Conservation (phyloP, 2,329 filamentous ascomycete species). For the Fusarium anguioides region DNA sequence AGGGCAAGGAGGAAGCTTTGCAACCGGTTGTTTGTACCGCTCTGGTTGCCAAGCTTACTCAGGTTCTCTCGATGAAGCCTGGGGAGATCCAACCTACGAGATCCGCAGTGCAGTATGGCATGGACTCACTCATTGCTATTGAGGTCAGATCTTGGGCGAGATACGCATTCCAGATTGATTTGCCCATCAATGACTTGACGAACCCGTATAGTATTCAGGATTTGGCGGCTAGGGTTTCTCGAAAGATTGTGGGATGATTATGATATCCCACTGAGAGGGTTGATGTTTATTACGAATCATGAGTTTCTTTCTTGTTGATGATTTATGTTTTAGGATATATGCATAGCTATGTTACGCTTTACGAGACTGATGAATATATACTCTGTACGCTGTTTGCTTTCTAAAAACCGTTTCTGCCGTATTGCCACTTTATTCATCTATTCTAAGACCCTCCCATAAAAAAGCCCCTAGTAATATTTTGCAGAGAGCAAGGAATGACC, state of each 20-base stretch:
- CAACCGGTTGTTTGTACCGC: conserved; percentile 37
- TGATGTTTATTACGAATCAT: not conserved
- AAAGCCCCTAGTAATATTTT: not conserved
- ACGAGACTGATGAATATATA: not conserved
- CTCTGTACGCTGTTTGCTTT: not conserved
- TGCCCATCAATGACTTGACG: conserved; percentile 41
- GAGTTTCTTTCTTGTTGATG: not conserved
- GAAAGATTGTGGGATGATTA: conserved; percentile 28
- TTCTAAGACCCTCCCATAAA: not conserved
- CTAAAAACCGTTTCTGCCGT: not conserved
- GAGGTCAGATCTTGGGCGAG: conserved; percentile 42
- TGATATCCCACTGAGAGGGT: not conserved
- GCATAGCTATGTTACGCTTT: not conserved
- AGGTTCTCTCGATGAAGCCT: conserved; percentile 41
- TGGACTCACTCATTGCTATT: conserved; percentile 42
- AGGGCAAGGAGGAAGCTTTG: conserved; percentile 32
- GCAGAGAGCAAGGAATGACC: not conserved
- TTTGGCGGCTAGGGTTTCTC: conserved; percentile 35
- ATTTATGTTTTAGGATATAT: too few relatives aligned
- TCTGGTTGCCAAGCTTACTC: conserved; percentile 39
- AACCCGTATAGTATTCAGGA: conserved; percentile 42
- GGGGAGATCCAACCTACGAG: conserved; percentile 37
- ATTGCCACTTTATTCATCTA: not conserved
- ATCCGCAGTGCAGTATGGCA: conserved; percentile 40
- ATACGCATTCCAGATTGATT: conserved; percentile 43